A percentile compares a stretch with the other conserved stretches of the same genome.
phyloP scores from a whole-genome alignment of 345 rosid genomes.

The Gossypioides kirkii region DNA sequence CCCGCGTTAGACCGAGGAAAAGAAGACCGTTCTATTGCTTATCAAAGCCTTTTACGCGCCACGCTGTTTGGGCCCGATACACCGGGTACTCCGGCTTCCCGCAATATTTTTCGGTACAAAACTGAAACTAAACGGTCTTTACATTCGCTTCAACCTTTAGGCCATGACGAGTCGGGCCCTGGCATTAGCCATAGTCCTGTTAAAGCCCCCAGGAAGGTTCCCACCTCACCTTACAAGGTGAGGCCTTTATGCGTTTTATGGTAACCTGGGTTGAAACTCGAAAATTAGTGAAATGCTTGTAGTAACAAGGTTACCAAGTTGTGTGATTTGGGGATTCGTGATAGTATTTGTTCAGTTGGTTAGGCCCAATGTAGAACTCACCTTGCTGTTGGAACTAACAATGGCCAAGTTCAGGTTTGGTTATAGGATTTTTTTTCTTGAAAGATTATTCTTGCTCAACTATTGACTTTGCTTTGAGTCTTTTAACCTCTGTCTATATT shows the following conservation, averaged over 20 bases:
- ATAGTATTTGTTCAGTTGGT: conserved; percentile 84
- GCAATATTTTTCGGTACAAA: conserved; percentile 83
- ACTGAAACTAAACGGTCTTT: conserved; percentile 69
- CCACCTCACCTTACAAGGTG: conserved; percentile 89
- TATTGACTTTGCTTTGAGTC: background rate
- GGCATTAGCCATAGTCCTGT: conserved; percentile 61
- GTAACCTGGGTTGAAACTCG: background rate
- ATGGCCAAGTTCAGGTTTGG: conserved; percentile 79
- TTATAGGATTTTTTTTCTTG: background rate
- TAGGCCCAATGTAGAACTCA: conserved; percentile 88
- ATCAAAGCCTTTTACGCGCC: conserved; percentile 50
- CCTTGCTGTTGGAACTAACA: conserved; percentile 86
- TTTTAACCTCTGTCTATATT: background rate
- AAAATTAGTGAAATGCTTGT: conserved; percentile 74
- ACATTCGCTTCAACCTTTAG: conserved; percentile 60
- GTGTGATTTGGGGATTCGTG: conserved; percentile 85
- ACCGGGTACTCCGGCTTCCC: conserved; percentile 48
- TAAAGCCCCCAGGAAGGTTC: conserved; percentile 79
- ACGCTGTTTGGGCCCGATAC: conserved; percentile 80
- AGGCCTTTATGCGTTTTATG: background rate
- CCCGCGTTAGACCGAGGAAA: conserved; percentile 48
- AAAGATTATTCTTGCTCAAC: background rate
- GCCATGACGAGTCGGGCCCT: conserved; percentile 49
- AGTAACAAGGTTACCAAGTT: conserved; percentile 96
- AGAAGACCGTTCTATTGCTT: conserved; percentile 62